Evolutionary conservation across 2,329 filamentous ascomycete genomes (phyloP).

Genomic region (Talaromyces verruculosus): DNA sequence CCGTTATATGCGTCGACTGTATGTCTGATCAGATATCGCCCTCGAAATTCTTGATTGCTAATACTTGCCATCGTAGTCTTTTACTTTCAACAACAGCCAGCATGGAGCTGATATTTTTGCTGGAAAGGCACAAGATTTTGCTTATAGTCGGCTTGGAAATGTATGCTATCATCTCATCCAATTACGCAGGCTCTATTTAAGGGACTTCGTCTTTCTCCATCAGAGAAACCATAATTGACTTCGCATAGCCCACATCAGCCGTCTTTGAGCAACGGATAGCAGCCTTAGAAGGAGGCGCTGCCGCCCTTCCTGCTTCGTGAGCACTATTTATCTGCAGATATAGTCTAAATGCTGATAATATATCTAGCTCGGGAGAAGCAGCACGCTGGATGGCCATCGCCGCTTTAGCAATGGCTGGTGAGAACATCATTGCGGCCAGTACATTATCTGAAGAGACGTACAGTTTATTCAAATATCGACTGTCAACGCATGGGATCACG

Average conservation of each 20-base stretch:
- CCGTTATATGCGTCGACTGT: slow-evolving; percentile 21
- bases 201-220: background rate
- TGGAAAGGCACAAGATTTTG: slow-evolving; percentile 62
- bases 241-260: slow-evolving; percentile 34
- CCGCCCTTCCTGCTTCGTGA: slow-evolving; percentile 72
- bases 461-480: slow-evolving; percentile 87
- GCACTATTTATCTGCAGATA: background rate
- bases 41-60: background rate
- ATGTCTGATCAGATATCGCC: background rate
- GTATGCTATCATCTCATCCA: slow-evolving; percentile 7
- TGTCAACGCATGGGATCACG: slow-evolving; percentile 74
- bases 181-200: background rate
- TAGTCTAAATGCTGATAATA: background rate
- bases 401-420: slow-evolving; percentile 73
- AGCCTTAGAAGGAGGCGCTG: slow-evolving; percentile 47
- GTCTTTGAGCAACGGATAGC: slow-evolving; percentile 52
- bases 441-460: slow-evolving; percentile 91
- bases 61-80: slow-evolving; percentile 5
- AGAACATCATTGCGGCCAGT: slow-evolving; percentile 84
- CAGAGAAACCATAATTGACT: background rate
- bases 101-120: slow-evolving; percentile 83
- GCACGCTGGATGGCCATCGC: slow-evolving; percentile 84
- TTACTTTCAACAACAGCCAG: slow-evolving; percentile 75
- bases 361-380: slow-evolving; percentile 65
- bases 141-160: slow-evolving; percentile 51